Evolutionary conservation across 768 basidiomycete genomes (phyloP).

Genomic region (Filobasidium floriforme): DNA sequence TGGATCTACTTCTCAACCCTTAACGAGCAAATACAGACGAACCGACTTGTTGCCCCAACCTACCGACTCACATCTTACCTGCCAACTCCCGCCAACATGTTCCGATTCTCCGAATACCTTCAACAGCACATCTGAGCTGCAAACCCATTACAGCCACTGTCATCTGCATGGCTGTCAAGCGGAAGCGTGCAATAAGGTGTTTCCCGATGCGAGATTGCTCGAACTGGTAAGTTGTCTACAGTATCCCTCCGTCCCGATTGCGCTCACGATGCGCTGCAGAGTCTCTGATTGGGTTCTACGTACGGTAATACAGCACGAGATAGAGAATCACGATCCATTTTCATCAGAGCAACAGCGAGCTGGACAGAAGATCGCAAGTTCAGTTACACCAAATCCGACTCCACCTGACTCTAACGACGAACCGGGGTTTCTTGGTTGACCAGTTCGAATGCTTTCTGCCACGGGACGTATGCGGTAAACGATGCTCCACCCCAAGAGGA

Average conservation of each 20-base stretch:
- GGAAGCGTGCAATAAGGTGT: constrained; percentile 64
- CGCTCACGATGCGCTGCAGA: neutral
- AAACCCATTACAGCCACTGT: constrained; percentile 2
- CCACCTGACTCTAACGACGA: neutral
- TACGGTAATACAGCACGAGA: constrained; percentile 37
- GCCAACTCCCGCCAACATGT: neutral
- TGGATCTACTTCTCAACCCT: neutral
- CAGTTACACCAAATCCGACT: constrained; percentile 9
- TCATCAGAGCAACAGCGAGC: constrained; percentile 66
- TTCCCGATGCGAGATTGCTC: constrained; percentile 71
- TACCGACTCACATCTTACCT: neutral
- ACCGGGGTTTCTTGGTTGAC: constrained; percentile 24
- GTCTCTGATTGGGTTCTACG: neutral
- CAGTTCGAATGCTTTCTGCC: constrained; percentile 73
- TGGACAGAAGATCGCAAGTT: constrained; percentile 75
- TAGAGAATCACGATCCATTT: constrained; percentile 78
- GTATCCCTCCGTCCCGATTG: neutral
- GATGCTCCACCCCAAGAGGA: constrained; percentile 65
- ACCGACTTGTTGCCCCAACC: neutral
- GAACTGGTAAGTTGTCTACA: constrained; percentile 58
- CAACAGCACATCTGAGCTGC: neutral
- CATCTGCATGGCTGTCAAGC: constrained; percentile 3
- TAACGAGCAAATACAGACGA: neutral
- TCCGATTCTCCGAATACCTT: neutral
- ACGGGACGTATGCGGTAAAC: constrained; percentile 50